Evolutionary conservation across 1,284 basidiomycete species (phyloP), one percentile per base, ranked within the genome.

Genomic region (Trametes sp.): DNA sequence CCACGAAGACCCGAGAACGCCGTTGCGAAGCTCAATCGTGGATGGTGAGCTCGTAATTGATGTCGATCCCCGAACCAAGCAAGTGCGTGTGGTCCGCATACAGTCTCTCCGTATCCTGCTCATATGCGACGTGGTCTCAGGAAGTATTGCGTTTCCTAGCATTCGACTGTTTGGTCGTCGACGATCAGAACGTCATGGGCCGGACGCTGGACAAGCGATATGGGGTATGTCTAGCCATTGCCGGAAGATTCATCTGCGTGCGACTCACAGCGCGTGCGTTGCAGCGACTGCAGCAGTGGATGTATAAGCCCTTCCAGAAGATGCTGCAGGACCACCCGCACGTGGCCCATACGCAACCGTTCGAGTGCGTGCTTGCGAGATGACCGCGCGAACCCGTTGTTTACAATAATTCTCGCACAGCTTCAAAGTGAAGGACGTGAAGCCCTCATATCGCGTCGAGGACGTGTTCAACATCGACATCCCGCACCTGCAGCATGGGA

Each of bases 21-120:
- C 88, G 19, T 80, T 95, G 35, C 82, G 86, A 62, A 91, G 93
- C 72, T 95, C 95, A 0, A 81, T 99, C 10, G 78, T 99, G 19
- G 98, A 99, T 73, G 98, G 95, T 50, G 98, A 99, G 74, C 87
- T 99, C 31, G 95, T 99, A 24, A 83, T 95, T 57, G 98, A 99
- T 73, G 83, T 90, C 16, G 93, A 98, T 72, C 90, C 90, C 4
- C 75, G 74, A 36, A 93, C 89, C 24, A 86, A 85, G 53, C 78
- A 82, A 71, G 95, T 93, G 67, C 75, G 61, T 69, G 55, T 14
- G n/a, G 49, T 64, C 48, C 44, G 14, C 53, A 2, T 10, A 41
- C 6, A 7, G 28, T 1, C 56, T 38, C 31, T 45, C 48, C 53
- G 33, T 23, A 11, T 51, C 19, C 45, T 56, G 36, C 19, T 56